These are phyloP conservation scores for Jaltomata sinuosa DNA, from an alignment of 257 asterid species.

Conservation along the genomic window DNA sequence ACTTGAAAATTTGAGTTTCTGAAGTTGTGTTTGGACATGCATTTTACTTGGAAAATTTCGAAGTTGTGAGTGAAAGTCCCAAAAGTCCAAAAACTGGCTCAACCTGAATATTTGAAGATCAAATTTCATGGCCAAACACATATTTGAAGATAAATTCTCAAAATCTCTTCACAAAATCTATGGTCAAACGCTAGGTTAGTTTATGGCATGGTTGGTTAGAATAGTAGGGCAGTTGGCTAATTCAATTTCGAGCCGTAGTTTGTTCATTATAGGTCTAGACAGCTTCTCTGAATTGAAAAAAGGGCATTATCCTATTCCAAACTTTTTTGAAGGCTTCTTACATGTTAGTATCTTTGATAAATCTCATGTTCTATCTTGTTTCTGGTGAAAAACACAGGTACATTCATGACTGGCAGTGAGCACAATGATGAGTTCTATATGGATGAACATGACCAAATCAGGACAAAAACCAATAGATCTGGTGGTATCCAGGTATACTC, in stretches of 20 bases:
- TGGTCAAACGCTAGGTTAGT: too few species aligned
- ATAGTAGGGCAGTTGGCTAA: background rate
- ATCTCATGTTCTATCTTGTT: background rate
- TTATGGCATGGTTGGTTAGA: background rate
- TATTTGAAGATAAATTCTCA: too few species aligned
- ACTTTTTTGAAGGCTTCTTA: background rate
- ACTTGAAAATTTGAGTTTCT: too few species aligned
- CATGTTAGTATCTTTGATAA: background rate
- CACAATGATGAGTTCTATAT: slow-evolving; percentile 87
- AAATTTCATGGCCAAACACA: too few species aligned
- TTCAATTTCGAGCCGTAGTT: background rate
- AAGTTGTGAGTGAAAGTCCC: too few species aligned
- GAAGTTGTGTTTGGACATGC: too few species aligned
- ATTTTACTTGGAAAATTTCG: too few species aligned
- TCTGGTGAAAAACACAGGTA: slow-evolving; percentile 27
- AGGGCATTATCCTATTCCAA: background rate
- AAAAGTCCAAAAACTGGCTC: too few species aligned
- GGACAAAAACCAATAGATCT: slow-evolving; percentile 87
- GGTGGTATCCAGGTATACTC: slow-evolving; percentile 84
- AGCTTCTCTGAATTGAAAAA: background rate
- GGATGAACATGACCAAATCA: slow-evolving; percentile 59
- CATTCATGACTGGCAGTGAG: slow-evolving; percentile 93
- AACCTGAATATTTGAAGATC: too few species aligned
- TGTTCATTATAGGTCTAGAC: background rate
- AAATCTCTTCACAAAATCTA: too few species aligned